Percentiles rank a stretch among this genome's conserved stretches.
Conservation (phyloP, 2,329 filamentous ascomycete species). For the Cladophialophora exuberans region DNA sequence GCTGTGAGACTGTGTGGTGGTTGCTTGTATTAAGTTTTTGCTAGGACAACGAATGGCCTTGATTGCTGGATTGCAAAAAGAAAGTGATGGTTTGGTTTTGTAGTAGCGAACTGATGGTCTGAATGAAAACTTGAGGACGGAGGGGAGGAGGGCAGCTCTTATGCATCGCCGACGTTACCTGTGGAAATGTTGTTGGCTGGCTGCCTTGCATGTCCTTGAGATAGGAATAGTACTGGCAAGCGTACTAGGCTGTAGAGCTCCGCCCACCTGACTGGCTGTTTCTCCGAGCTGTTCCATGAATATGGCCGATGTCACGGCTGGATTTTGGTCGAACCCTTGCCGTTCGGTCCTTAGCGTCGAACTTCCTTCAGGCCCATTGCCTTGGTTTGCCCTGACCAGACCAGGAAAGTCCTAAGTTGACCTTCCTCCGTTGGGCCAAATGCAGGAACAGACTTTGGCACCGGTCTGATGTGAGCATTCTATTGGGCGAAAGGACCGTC, state of each 20-base stretch:
- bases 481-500: conserved; percentile 6
- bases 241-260: neutral
- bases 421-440: conserved; percentile 8
- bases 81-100: conserved; percentile 5
- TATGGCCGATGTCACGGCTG: neutral
- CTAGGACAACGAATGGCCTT: conserved; percentile 19
- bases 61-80: conserved; percentile 6
- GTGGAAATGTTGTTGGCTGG: neutral
- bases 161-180: too few relatives aligned
- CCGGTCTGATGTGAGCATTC: conserved; percentile 16
- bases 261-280: conserved; percentile 8
- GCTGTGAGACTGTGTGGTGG: conserved; percentile 1
- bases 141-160: neutral
- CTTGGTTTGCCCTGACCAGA: conserved; percentile 7
- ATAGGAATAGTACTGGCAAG: conserved; percentile 13
- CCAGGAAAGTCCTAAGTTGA: too few relatives aligned
- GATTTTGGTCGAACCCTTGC: neutral
- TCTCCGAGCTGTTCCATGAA: too few relatives aligned
- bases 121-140: neutral
- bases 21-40: conserved; percentile 3
- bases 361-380: conserved; percentile 1
- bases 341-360: neutral
- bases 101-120: conserved; percentile 14
- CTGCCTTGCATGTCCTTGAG: neutral
- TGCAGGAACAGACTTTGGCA: conserved; percentile 14